These are phyloP conservation scores for Sclerotiophoma versabilis DNA, from an alignment of 2,329 filamentous ascomycete species.

Conservation along the genomic window DNA sequence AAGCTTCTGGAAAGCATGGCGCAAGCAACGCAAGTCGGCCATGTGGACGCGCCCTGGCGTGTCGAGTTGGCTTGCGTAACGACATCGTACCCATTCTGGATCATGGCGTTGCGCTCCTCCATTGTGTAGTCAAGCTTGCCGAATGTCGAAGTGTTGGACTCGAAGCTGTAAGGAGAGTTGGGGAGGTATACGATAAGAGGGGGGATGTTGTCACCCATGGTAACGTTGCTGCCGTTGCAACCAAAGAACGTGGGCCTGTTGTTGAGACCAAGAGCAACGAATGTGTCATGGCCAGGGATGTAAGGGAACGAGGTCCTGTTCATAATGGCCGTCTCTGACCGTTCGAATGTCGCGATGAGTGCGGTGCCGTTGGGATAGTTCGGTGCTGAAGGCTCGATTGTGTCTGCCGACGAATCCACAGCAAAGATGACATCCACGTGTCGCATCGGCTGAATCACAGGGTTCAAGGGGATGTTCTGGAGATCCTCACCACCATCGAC, in stretches of 20 bases:
- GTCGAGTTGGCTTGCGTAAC: conserved; percentile 85
- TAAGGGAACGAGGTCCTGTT: conserved; percentile 76
- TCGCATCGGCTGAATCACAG: conserved; percentile 76
- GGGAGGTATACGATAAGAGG: conserved; percentile 89
- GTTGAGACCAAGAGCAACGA: conserved; percentile 79
- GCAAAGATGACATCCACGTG: conserved; percentile 82
- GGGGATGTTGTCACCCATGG: conserved; percentile 53
- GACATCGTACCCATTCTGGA: conserved; percentile 84
- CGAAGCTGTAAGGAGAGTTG: conserved; percentile 78
- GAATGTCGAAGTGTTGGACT: conserved; percentile 83
- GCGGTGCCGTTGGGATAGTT: conserved; percentile 81
- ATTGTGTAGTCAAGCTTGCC: conserved; percentile 66
- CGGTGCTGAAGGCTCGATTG: conserved; percentile 51
- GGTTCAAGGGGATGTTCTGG: conserved; percentile 81
- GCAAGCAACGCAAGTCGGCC: conserved; percentile 86
- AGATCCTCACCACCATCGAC: conserved; percentile 81
- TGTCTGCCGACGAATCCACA: conserved; percentile 79
- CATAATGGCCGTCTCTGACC: conserved; percentile 64
- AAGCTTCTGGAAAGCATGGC: conserved; percentile 82
- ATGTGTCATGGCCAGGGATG: conserved; percentile 77
- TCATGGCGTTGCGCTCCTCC: conserved; percentile 76
- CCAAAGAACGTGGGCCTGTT: conserved; percentile 80
- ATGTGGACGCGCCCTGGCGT: conserved; percentile 65
- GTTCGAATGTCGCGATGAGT: conserved; percentile 75
- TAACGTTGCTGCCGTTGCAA: conserved; percentile 72